Conservation (phyloP, 805 yeast genomes). For the Sugiyamaella floridensis region DNA sequence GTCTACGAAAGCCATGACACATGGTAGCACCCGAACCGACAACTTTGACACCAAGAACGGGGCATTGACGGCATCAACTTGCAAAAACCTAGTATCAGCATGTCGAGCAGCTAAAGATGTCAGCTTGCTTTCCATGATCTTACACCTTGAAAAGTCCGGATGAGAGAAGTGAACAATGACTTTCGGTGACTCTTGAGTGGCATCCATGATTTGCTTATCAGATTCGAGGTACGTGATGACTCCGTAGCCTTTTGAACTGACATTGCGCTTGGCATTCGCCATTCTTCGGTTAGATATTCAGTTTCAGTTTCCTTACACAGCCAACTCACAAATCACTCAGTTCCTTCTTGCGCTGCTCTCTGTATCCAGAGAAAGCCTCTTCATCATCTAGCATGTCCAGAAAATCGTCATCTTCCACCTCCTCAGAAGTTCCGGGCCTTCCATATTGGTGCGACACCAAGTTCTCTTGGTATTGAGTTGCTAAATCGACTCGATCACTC, state of each 20-base stretch:
- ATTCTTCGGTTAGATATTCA: conserved; percentile 24
- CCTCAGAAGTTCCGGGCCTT: background rate
- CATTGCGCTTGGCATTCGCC: conserved; percentile 31
- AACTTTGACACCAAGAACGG: conserved; percentile 67
- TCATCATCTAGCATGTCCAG: conserved; percentile 36
- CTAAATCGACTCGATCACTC: background rate
- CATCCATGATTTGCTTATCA: conserved; percentile 53
- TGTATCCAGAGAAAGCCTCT: conserved; percentile 42
- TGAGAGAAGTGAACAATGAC: conserved; percentile 60
- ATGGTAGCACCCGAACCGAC: conserved; percentile 62
- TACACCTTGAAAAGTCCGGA: conserved; percentile 54
- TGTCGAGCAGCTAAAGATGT: conserved; percentile 49
- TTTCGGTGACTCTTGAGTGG: conserved; percentile 37
- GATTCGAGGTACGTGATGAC: conserved; percentile 35
- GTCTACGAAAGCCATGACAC: conserved; percentile 51
- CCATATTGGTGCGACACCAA: background rate
- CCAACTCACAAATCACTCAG: conserved; percentile 36
- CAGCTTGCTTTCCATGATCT: conserved; percentile 45
- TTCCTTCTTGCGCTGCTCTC: conserved; percentile 60
- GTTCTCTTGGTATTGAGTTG: background rate
- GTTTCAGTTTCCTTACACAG: background rate
- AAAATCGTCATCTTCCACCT: conserved; percentile 24
- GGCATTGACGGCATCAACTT: conserved; percentile 55
- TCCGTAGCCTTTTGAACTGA: conserved; percentile 39
- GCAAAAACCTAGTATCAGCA: conserved; percentile 39